phyloP scores from a whole-genome alignment of 768 basidiomycete genomes.

The Udeniomyces megalosporus region DNA sequence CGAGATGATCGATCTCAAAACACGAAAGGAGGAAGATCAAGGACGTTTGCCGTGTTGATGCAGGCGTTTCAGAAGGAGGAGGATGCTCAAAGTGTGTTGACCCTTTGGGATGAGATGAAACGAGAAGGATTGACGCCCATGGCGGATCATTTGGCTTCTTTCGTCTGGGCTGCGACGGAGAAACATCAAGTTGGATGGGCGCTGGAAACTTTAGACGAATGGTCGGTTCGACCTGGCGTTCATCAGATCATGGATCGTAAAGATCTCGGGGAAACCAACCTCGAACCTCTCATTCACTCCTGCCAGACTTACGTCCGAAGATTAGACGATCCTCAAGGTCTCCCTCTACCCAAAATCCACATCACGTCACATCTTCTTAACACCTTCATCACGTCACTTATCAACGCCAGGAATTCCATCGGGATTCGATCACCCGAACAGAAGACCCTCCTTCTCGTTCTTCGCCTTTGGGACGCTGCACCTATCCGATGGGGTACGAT shows the following conservation, averaged over 20 bases:
- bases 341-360: not conserved
- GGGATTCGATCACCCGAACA: too few species aligned
- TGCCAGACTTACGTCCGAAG: not conserved
- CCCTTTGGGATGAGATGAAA: too few species aligned
- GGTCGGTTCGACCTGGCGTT: not conserved
- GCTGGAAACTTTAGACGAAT: not conserved
- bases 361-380: not conserved
- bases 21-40: too few species aligned
- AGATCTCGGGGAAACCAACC: too few species aligned
- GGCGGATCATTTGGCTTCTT: not conserved
- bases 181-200: not conserved
- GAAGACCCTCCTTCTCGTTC: not conserved
- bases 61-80: too few species aligned
- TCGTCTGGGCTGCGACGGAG: not conserved
- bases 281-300: not conserved
- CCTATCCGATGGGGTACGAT: not conserved
- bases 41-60: too few species aligned
- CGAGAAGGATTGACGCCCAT: too few species aligned
- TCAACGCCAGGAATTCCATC: not conserved
- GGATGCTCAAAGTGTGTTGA: too few species aligned
- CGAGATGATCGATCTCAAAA: too few species aligned
- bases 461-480: slow-evolving; percentile 3
- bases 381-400: not conserved
- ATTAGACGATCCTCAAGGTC: too few species aligned
- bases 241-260: not conserved